Evolutionary conservation across 352 stramenopile species (phyloP).

Genomic region (Plasmopara halstedii): DNA sequence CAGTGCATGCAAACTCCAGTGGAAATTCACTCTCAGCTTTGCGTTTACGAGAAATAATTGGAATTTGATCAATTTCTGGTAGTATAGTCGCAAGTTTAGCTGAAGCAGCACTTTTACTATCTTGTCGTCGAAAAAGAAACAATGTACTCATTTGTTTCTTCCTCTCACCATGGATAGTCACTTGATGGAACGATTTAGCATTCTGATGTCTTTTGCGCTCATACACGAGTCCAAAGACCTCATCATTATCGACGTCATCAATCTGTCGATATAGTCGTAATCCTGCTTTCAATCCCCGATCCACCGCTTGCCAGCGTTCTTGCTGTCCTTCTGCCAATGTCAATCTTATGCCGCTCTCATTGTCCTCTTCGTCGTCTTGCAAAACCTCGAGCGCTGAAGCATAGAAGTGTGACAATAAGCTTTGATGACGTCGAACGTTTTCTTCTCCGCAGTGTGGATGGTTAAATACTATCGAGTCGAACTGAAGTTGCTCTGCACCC

Average conservation of each 20-base stretch:
- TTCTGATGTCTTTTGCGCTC: slow-evolving; percentile 85
- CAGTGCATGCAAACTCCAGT: slow-evolving; percentile 31
- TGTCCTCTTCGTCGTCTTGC: slow-evolving; percentile 1
- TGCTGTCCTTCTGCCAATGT: slow-evolving; percentile 70
- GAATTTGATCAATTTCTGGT: neutral
- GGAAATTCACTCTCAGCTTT: slow-evolving; percentile 27
- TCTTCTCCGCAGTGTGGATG: slow-evolving; percentile 91
- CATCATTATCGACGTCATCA: slow-evolving; percentile 39
- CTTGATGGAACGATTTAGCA: slow-evolving; percentile 78
- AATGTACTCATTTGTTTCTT: slow-evolving; percentile 58
- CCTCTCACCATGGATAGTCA: slow-evolving; percentile 62
- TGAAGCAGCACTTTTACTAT: neutral
- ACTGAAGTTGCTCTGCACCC: slow-evolving; percentile 16
- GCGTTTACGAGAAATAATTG: slow-evolving; percentile 18
- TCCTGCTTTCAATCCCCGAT: slow-evolving; percentile 35
- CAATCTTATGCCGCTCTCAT: slow-evolving; percentile 36
- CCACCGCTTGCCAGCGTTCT: slow-evolving; percentile 63
- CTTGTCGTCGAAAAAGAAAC: slow-evolving; percentile 39
- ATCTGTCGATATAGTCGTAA: slow-evolving; percentile 39
- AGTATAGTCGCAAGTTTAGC: no score
- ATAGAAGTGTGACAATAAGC: slow-evolving; percentile 90
- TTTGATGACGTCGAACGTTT: slow-evolving; percentile 79
- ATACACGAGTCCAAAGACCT: slow-evolving; percentile 36
- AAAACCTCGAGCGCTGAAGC: slow-evolving; percentile 50
- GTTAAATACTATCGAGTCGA: slow-evolving; percentile 89